Evolutionary conservation across 2,329 filamentous ascomycete species (phyloP), one percentile per base, ranked within the genome.

Genomic region (Alternaria sp.): DNA sequence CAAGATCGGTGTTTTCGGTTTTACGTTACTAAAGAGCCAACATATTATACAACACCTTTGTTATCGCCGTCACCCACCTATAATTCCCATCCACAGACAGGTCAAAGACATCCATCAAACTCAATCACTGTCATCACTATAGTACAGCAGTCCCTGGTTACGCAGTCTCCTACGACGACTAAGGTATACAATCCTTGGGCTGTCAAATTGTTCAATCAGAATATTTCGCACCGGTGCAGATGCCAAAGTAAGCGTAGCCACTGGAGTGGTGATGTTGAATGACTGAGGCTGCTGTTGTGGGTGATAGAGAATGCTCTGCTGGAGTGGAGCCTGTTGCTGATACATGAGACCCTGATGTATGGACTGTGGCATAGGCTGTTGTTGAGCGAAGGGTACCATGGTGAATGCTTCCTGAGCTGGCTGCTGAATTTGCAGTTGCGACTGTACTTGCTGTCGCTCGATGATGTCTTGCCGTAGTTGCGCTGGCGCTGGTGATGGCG

Each of bases 41-140:
- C 9, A 9, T 0, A 1, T 1, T 6, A 32, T 20, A 4, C 1
- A 14, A 32, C 0, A 16, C 7, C 11, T 22, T 22, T 18, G 11
- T n/a, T 4, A 34, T 48, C 18, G 18, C 20, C 44, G 4, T 48
- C 28, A 12, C 1, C 18, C 7, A 3, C 18, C 28, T 48, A 14
- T 12, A 34, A 3, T 6, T 6, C 12, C 39, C 39, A 41, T 18
- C 5, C 5, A 20, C 12, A 16, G n/a, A 48, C 0, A 2, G 20
- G 8, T 16, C 28, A 20, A 2, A 1, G 18, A 32, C 28, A 34
- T 4, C 12, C 12, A 34, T 7, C 30, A 34, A 14, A 14, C 7
- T 48, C 14, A 34, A 34, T 48, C 18, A 22, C 30, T 48, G 2
- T 36, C 46, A n/a, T 20, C 24, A 5, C 22, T 22, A 5, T n/a